Base-by-base conservation (phyloP, 495 filamentous ascomycete species). In the Friedmanniomyces simplex region DNA sequence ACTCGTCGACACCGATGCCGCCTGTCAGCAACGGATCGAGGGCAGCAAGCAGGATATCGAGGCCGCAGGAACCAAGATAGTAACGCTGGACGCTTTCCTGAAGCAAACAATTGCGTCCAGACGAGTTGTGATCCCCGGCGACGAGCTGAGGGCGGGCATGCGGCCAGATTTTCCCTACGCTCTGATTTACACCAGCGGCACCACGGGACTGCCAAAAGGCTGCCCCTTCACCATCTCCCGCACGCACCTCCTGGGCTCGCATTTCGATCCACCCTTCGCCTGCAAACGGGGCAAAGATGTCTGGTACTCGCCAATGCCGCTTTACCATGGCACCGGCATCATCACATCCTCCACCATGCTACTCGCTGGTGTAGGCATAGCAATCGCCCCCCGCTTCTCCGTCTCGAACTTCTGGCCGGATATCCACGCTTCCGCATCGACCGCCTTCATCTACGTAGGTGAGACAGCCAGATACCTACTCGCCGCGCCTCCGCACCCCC, bases 291-390 rank as follows among this genome's bases (percentile, higher is more conserved):
- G 50, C 21, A 76, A 73, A 3, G 82, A 86, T 62, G 70, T 82
- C n/a, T 87, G 81, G 80, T 87, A 89, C 68, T 73, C 79, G 61
- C 86, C 84, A 66, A 90, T 91, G 86, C 87, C 87, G 1, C 68
- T 89, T n/a, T 91, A 89, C 67, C 87, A 91, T 66, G 86, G 86
- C 16, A 91, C 87, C 0, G 63, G 63, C 14, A 25, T 53, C 39
- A 55, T 51, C 18, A 85, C 64, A 69, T 82, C 26, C 83, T 79
- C 78, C 84, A 87, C 68, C 73, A 78, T 62, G 85, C 82, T 69
- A 87, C 89, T 86, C 84, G 72, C 60, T n/a, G 86, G 86, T 1
- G 67, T 80, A 2, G 78, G 81, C 13, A 67, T 88, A 50, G 87
- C 83, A 37, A 75, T 90, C 12, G 86, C 81, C 8, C 81, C 80